Conservation (phyloP, 192 early-diverging fungal species). For the Coemansia sp. region DNA sequence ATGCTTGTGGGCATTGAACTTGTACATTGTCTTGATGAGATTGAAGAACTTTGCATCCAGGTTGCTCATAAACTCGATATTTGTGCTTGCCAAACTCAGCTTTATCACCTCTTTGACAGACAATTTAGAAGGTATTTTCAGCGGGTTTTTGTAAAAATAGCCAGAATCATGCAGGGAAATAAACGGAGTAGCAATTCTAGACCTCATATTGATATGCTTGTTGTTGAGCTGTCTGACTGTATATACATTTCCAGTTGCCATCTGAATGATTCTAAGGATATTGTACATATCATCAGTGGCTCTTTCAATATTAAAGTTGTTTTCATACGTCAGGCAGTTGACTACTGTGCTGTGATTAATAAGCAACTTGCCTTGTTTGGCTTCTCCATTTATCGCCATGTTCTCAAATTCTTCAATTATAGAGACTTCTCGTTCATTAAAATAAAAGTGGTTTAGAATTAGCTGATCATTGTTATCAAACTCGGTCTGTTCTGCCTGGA, state of each 20-base stretch:
- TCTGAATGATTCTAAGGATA: neutral
- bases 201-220: conserved; percentile 5
- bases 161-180: neutral
- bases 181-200: neutral
- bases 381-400: neutral
- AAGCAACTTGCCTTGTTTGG: neutral
- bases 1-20: neutral
- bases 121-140: neutral
- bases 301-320: neutral
- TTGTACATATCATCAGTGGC: neutral
- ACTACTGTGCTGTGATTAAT: neutral
- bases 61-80: no score
- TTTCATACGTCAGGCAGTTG: neutral
- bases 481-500: neutral
- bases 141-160: conserved; percentile 1
- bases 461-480: neutral
- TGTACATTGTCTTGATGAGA: neutral
- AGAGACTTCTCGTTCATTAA: neutral
- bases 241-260: neutral
- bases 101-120: neutral
- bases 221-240: conserved; percentile 1
- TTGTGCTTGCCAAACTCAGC: neutral
- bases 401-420: neutral
- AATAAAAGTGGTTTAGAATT: neutral
- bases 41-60: no score